Evolutionary conservation across 805 yeast genomes (phyloP).

Genomic region (Suhomyces vadensis): DNA sequence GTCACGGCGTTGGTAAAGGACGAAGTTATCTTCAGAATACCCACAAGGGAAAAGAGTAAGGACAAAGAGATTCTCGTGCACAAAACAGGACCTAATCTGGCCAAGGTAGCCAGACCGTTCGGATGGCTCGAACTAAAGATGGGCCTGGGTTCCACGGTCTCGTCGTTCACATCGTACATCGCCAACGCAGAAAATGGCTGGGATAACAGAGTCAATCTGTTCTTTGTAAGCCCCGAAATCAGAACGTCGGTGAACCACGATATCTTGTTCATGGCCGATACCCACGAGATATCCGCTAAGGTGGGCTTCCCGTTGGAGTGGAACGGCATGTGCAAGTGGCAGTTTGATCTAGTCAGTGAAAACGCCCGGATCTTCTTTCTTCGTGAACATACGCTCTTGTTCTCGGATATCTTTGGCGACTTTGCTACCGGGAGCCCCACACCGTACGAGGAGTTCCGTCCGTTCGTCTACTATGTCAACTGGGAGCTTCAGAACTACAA

Average conservation of each 20-base stretch:
- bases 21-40: conserved; percentile 69
- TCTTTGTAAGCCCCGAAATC: conserved; percentile 58
- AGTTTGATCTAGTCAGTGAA: conserved; percentile 51
- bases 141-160: conserved; percentile 51
- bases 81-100: conserved; percentile 9
- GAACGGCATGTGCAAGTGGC: conserved; percentile 80
- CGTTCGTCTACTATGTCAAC: conserved; percentile 59
- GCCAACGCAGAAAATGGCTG: conserved; percentile 57
- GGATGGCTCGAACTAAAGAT: conserved; percentile 88
- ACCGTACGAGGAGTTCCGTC: conserved; percentile 76
- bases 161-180: conserved; percentile 49
- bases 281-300: conserved; percentile 54
- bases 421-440: conserved; percentile 71
- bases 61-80: conserved; percentile 43
- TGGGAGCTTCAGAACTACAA: conserved; percentile 62
- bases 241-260: conserved; percentile 90
- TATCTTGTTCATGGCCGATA: conserved; percentile 61
- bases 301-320: conserved; percentile 75
- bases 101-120: conserved; percentile 58
- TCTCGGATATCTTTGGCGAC: conserved; percentile 74
- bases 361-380: conserved; percentile 63
- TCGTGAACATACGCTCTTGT: conserved; percentile 76
- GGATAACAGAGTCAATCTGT: conserved; percentile 47
- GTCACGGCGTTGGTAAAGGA: conserved; percentile 60
- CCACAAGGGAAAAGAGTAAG: conserved; percentile 82